Evolutionary conservation across 2,329 filamentous ascomycete genomes (phyloP), one percentile per base, ranked within the genome.

Genomic region (Berkeleyomyces rouxiae): DNA sequence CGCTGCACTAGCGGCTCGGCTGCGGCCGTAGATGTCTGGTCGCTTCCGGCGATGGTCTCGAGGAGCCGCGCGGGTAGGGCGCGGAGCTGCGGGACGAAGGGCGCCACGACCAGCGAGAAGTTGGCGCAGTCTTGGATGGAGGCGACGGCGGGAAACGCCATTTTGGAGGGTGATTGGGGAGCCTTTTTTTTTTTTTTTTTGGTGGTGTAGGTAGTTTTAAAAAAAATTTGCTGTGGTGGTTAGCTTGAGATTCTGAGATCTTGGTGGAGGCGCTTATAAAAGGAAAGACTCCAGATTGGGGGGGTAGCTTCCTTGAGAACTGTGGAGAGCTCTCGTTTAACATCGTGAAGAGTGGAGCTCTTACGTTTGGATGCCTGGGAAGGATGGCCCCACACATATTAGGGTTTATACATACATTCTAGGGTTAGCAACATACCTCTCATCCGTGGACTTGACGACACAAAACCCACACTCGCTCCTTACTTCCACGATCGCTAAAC

Each of bases 51-150:
- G 66, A 83, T 76, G 67, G 81, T 81, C 59, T 82, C 79, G 65
- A 83, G 71, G 61, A 88, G 71, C 67, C 83, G 82, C 63, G 80
- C 76, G 9, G 90, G 88, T 40, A 96, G 79, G 68, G 82, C 77
- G 70, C 81, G 81, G 63, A 91, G 77, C 72, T 90, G 85, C 7
- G 81, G 77, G 55, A 90, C 70, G 72, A 83, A 96, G 7, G 90
- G 90, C 67, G 82, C 76, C 67, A 96, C 85, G 0, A 87, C 88
- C 69, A 83, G 82, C 67, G 78, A 76, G 73, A 84, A 95, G 72
- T 90, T 84, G 67, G 86, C 83, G 72, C 87, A 92, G 67, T 95
- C 89, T 66, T 79, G 75, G 10, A 93, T 76, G 44, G 82, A 79
- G 67, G 82, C 81, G 67, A 96, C 75, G n/a, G 78, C 73, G 4